Conservation (phyloP, 2,329 filamentous ascomycete genomes). For the Sarocladium kiliense region DNA sequence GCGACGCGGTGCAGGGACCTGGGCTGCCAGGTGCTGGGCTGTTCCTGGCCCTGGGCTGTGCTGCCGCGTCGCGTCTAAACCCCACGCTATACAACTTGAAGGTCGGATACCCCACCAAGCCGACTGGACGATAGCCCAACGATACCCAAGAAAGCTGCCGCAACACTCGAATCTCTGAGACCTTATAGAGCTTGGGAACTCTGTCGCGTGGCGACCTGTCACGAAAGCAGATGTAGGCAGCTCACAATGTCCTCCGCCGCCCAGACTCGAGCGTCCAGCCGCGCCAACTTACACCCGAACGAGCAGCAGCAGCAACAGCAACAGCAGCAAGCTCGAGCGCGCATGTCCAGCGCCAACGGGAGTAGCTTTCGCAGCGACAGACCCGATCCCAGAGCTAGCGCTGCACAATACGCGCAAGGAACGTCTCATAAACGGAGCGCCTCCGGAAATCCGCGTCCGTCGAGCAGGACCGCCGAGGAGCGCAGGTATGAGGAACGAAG, state of each 20-base stretch:
- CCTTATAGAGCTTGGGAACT: neutral
- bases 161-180: neutral
- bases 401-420: conserved; percentile 28
- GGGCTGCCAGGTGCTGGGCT: too few relatives aligned
- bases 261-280: conserved; percentile 35
- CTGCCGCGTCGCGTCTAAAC: conserved; percentile 4
- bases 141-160: neutral
- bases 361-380: conserved; percentile 29
- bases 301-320: conserved; percentile 21
- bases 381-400: conserved; percentile 27
- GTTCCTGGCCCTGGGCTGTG: neutral
- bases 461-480: conserved; percentile 38
- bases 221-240: conserved; percentile 29
- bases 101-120: conserved; percentile 3
- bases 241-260: conserved; percentile 36
- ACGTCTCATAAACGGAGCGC: conserved; percentile 51
- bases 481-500: conserved; percentile 46
- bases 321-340: conserved; percentile 19
- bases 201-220: neutral
- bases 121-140: neutral
- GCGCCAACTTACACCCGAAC: conserved; percentile 36
- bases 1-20: too few relatives aligned
- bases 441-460: conserved; percentile 50
- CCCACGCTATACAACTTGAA: neutral
- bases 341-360: conserved; percentile 28